Base-by-base conservation (phyloP, 225 moss, liverwort and hornwort species). In the Pseudisothecium myosuroides region DNA sequence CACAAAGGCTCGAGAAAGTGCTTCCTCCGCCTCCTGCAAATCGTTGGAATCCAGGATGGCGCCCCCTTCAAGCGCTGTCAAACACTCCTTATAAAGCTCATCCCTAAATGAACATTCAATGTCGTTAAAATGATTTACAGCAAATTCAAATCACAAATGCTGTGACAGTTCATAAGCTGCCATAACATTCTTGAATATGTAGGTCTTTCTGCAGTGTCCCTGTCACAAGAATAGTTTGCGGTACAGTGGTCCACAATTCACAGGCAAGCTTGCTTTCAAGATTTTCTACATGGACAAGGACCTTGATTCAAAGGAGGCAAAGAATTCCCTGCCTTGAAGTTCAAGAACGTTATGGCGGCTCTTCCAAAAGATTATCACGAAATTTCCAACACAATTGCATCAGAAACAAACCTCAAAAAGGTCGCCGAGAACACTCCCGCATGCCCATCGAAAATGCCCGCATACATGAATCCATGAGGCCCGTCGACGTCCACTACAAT, bases 401-500 rank as follows among this genome's bases (percentile, higher is more conserved):
- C n/a, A 28, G 28, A 39, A 37, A 39, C 76, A 37, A 17, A 97
- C 98, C 98, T 95, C 64, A 98, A 79, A 87, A 93, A 96, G 52
- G 90, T 80, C 29, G 93, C 95, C 36, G 96, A 90, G 80, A 88
- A 95, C 71, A 91, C 86, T 36, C 98, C 98, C 13, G 91, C 94
- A 76, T 98, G 98, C 17, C 98, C 98, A 91, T 98, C 98, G 86
- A 98, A 97, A 52, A 98, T 95, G 31, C 91, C 98, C 60, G 93
- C 96, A 43, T 90, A 97, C 6, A 90, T 88, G 85, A 97, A 98
- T 43, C 97, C 98, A 47, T 86, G 66, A 26, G 96, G 94, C 2
- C 91, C 96, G 31, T 96, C 91, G 43, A 80, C 83, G 47, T 95
- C 94, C 72, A 96, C 76, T 37, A 92, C 87, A 62, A 91, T 78